Conservation (phyloP, 805 yeast genomes). For the Wickerhamomyces sydowiorum region DNA sequence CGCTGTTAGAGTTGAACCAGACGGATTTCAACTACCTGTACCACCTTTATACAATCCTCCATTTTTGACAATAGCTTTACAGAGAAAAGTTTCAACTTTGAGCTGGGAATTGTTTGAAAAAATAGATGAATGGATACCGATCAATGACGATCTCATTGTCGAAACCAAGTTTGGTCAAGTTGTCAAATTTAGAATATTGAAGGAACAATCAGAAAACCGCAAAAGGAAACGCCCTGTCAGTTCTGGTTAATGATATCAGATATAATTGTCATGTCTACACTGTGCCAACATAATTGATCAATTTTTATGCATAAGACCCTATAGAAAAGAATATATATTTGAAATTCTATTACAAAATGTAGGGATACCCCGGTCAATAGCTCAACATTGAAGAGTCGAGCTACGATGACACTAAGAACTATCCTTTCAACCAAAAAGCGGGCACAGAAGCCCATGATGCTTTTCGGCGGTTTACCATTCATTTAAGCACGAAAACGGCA, state of each 20-base stretch:
- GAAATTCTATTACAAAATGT: conserved; percentile 6
- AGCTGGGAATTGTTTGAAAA: conserved; percentile 13
- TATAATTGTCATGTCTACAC: too few species aligned
- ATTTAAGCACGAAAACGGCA: conserved; percentile 40
- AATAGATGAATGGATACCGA: conserved; percentile 13
- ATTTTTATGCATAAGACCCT: too few species aligned
- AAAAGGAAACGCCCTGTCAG: neutral
- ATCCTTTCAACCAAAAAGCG: conserved; percentile 15
- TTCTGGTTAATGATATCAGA: too few species aligned
- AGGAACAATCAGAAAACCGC: conserved; percentile 4
- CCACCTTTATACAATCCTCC: conserved; percentile 9
- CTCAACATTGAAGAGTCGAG: neutral
- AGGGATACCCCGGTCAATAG: conserved; percentile 23
- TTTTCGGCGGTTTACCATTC: conserved; percentile 11
- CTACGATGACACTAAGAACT: neutral
- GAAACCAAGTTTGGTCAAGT: conserved; percentile 10
- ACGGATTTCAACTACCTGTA: neutral
- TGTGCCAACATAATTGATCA: too few species aligned
- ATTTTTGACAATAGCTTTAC: conserved; percentile 13
- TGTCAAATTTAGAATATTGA: conserved; percentile 6
- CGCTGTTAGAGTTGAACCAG: conserved; percentile 19
- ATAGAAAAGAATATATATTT: neutral
- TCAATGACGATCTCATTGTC: conserved; percentile 7
- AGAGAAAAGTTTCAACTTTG: conserved; percentile 7
- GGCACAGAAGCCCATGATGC: conserved; percentile 23